Percentiles rank a stretch among this genome's conserved stretches.
Conservation (phyloP, 2,329 filamentous ascomycete genomes). For the Pseudocercospora crystallina region DNA sequence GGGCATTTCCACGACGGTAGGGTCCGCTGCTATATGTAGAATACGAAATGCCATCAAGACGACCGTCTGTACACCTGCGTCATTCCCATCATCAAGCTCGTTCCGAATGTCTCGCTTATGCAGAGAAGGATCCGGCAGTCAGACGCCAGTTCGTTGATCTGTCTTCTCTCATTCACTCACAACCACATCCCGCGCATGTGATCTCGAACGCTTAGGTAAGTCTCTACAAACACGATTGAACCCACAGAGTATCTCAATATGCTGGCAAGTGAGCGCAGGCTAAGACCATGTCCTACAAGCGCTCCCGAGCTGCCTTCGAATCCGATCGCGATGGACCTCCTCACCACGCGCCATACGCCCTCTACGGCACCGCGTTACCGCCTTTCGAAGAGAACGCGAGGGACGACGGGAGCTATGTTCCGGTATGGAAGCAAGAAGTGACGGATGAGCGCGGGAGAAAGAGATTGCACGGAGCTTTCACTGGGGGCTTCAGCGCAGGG, state of each 20-base stretch:
- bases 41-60: too few relatives aligned
- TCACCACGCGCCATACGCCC: slow-evolving; percentile 69
- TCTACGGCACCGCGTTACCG: slow-evolving; percentile 83
- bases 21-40: too few relatives aligned
- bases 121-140: neutral
- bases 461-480: slow-evolving; percentile 92
- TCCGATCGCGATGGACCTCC: slow-evolving; percentile 58
- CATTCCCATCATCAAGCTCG: too few relatives aligned
- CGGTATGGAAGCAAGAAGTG: slow-evolving; percentile 98
- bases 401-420: slow-evolving; percentile 89
- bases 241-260: slow-evolving; percentile 28
- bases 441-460: slow-evolving; percentile 88
- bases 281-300: slow-evolving; percentile 70
- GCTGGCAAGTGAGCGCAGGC: slow-evolving; percentile 28
- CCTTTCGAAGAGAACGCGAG: slow-evolving; percentile 71
- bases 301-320: slow-evolving; percentile 76
- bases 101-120: too few relatives aligned
- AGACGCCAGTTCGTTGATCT: neutral
- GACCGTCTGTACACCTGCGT: too few relatives aligned
- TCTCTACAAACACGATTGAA: slow-evolving; percentile 1
- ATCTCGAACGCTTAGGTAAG: slow-evolving; percentile 13
- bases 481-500: slow-evolving; percentile 94
- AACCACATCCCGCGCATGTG: slow-evolving; percentile 3
- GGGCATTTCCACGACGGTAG: too few relatives aligned
- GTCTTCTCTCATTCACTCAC: slow-evolving; percentile 1